Evolutionary conservation across 139 green algal species (phyloP).

Genomic region (Auxenochlorella pyrenoidosa): DNA sequence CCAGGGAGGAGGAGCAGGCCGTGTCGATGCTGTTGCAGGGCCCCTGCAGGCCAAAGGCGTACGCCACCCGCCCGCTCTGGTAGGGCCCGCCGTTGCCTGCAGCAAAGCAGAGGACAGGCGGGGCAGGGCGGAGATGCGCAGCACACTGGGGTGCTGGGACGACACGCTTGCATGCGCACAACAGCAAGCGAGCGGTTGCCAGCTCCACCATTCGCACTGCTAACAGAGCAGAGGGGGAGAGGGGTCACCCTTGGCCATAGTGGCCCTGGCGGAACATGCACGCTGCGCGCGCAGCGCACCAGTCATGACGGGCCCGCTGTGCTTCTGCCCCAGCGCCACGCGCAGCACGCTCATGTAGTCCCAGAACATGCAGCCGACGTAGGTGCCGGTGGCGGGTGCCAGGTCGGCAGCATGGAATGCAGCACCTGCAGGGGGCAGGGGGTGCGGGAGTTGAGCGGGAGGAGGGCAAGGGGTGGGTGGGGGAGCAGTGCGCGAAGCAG

Average conservation of each 20-base stretch:
- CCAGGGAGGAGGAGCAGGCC: constrained; percentile 84
- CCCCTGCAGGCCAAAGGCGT: constrained; percentile 65
- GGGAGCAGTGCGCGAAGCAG: too few relatives aligned
- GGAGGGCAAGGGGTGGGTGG: too few relatives aligned
- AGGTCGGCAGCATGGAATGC: background rate
- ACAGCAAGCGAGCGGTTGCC: too few relatives aligned
- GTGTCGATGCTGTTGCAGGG: constrained; percentile 82
- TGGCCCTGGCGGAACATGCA: too few relatives aligned
- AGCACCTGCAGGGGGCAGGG: background rate
- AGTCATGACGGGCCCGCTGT: constrained; percentile 39
- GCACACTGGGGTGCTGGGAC: too few relatives aligned
- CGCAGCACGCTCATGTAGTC: constrained; percentile 42
- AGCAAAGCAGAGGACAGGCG: background rate
- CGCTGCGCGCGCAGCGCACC: too few relatives aligned
- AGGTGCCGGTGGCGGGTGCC: constrained; percentile 30
- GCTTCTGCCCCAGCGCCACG: constrained; percentile 14
- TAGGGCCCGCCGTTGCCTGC: constrained; percentile 56
- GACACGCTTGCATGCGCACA: too few relatives aligned
- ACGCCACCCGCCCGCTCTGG: constrained; percentile 57
- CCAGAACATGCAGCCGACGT: constrained; percentile 65
- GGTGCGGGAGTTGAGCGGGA: too few relatives aligned
- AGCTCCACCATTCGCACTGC: too few relatives aligned
- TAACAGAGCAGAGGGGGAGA: too few relatives aligned
- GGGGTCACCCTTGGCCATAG: too few relatives aligned
- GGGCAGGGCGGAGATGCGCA: too few relatives aligned